These are phyloP conservation scores for Tremellales sp. DNA, from an alignment of 1,284 basidiomycete genomes.

Conservation along the genomic window DNA sequence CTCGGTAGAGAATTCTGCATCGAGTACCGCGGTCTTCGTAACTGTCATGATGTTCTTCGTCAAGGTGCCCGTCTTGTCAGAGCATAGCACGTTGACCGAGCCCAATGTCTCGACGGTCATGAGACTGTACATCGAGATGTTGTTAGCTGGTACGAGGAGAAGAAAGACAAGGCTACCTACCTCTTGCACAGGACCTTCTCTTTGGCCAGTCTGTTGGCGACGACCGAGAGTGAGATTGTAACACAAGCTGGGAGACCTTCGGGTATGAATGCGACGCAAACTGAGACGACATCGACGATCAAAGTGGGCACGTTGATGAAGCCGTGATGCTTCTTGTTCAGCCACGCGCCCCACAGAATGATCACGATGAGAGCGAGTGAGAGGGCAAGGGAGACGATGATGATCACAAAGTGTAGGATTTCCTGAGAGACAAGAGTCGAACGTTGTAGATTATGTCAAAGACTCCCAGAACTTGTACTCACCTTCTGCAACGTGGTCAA, in stretches of 20 bases:
- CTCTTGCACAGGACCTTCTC: constrained; percentile 60
- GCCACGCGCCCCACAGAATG: constrained; percentile 59
- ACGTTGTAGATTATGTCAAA: too few species aligned
- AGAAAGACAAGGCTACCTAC: too few species aligned
- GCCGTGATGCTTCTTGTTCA: constrained; percentile 51
- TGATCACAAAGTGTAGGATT: constrained; percentile 51
- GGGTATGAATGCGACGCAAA: constrained; percentile 60
- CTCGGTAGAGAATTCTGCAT: constrained; percentile 37
- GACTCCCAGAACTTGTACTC: too few species aligned
- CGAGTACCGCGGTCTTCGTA: constrained; percentile 51
- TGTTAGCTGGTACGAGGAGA: too few species aligned
- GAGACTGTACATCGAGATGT: too few species aligned
- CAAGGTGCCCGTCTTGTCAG: constrained; percentile 60
- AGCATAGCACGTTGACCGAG: constrained; percentile 56
- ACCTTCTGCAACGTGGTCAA: constrained; percentile 47
- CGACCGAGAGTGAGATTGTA: constrained; percentile 48
- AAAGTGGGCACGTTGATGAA: constrained; percentile 58
- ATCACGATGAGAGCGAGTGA: constrained; percentile 52
- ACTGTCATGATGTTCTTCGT: constrained; percentile 52
- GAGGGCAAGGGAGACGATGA: constrained; percentile 54
- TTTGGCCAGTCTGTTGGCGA: constrained; percentile 56
- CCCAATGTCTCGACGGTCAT: constrained; percentile 62
- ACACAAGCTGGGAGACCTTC: constrained; percentile 56
- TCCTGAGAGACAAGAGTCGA: too few species aligned
- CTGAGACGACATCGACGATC: constrained; percentile 61